Evolutionary conservation across 352 stramenopile species (phyloP), one percentile per base, ranked within the genome.

Genomic region (Globisporangium echinulatum): DNA sequence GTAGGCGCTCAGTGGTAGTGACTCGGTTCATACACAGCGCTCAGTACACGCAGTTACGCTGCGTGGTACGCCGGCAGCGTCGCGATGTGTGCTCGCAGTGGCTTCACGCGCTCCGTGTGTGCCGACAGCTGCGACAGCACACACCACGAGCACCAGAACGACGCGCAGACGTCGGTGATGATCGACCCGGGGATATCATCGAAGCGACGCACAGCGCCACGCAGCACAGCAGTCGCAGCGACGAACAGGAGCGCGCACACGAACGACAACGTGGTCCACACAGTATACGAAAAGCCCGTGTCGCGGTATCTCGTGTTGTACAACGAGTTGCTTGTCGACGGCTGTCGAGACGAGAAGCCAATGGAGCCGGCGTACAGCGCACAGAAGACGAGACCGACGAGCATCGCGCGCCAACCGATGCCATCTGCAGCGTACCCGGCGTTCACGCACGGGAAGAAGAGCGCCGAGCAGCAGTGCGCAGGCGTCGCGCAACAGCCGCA

Each of bases 381-480:
- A 11, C 50, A 59, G 46, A 64, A 55, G 33, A 47, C 40, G 48
- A 59, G 13, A 6, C 17, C 52, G 6, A 56, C 48, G 48, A 65
- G 53, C 13, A 49, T 2, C 4, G 56, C 50, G 7, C 68, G 58
- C 47, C 53, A 47, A 51, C 64, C 37, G 44, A 59, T 42, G 19
- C 36, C 1, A 60, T 42, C 33, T 51, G 46, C 40, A 39, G 56
- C 25, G 57, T 63, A 62, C 49, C 56, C 25, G 53, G 49, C 19
- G 43, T 43, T 66, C 8, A 78, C 46, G 38, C 59, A 75, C 46
- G 70, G 70, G 38, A 68, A 61, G 19, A 56, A 71, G 36, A 49
- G 55, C 11, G 61, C 59, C 57, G 68, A 63, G 49, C 51, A 57
- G 50, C 64, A 73, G 56, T 73, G 64, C 17, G 63, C 56, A 8